Evolutionary conservation across 1,139 yeast genomes (phyloP).

Genomic region (Debaryomycetaceae sp.): DNA sequence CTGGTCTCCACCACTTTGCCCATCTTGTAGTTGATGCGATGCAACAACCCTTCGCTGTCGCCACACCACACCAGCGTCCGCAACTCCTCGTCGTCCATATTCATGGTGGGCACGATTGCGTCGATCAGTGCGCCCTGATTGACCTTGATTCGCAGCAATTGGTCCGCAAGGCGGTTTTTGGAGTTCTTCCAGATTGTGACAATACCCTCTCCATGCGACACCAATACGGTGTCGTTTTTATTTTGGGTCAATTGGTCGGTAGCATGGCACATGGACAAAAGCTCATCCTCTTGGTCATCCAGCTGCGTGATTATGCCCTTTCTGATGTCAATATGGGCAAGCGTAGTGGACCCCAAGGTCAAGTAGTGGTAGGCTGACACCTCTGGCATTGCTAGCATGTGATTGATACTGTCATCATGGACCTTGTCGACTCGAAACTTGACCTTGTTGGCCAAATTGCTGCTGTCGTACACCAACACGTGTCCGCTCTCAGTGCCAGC

Average conservation of each 20-base stretch:
- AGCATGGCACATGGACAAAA: slow-evolving; percentile 68
- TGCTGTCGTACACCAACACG: slow-evolving; percentile 58
- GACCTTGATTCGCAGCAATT: slow-evolving; percentile 71
- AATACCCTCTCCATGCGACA: slow-evolving; percentile 90
- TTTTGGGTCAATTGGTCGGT: slow-evolving; percentile 43
- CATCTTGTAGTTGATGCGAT: slow-evolving; percentile 58
- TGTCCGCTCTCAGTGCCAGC: slow-evolving; percentile 81
- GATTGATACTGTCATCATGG: slow-evolving; percentile 76
- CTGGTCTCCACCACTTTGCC: slow-evolving; percentile 67
- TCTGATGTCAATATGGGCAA: slow-evolving; percentile 75
- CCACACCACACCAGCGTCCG: slow-evolving; percentile 74
- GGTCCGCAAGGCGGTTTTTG: slow-evolving; percentile 68
- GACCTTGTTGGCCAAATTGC: slow-evolving; percentile 33
- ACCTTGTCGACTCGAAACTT: slow-evolving; percentile 44
- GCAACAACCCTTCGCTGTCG: slow-evolving; percentile 74
- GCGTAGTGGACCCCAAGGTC: slow-evolving; percentile 78
- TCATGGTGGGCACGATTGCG: slow-evolving; percentile 69
- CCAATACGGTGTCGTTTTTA: slow-evolving; percentile 59
- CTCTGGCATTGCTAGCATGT: slow-evolving; percentile 62
- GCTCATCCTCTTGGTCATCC: slow-evolving; percentile 92
- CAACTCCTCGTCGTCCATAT: slow-evolving; percentile 53
- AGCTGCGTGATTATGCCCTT: slow-evolving; percentile 61
- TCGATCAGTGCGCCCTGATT: slow-evolving; percentile 75
- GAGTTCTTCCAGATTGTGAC: slow-evolving; percentile 83
- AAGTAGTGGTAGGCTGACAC: slow-evolving; percentile 78